phyloP scores from a whole-genome alignment of 78 protist genomes.

The Pigoraptor vietnamica region DNA sequence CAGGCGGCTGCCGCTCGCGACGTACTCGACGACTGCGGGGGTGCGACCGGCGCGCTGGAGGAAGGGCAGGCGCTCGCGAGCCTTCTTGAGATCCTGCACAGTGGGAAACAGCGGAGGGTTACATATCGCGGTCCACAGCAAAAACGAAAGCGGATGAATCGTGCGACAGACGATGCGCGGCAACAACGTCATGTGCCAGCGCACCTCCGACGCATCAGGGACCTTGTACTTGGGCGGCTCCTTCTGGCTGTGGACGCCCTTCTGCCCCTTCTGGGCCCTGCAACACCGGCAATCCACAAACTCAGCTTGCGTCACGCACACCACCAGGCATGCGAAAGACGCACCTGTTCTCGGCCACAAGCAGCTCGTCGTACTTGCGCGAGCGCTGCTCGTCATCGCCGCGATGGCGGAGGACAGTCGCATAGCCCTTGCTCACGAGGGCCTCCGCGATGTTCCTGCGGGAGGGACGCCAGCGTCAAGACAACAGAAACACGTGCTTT shows the following conservation, averaged over 20 bases:
- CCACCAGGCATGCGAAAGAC: too few relatives aligned
- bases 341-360: constrained; percentile 18
- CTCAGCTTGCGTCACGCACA: too few relatives aligned
- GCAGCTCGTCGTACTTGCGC: constrained; percentile 20
- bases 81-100: not conserved
- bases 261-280: constrained; percentile 26
- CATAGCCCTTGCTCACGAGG: constrained; percentile 33
- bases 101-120: not conserved
- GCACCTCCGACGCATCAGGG: not conserved
- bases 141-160: too few relatives aligned
- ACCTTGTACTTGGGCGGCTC: not conserved
- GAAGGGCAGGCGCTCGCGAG: constrained; percentile 13
- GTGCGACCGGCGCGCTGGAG: constrained; percentile 14
- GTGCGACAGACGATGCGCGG: not conserved
- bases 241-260: constrained; percentile 13
- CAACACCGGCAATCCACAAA: not conserved
- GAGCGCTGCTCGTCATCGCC: constrained; percentile 32
- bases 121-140: too few relatives aligned
- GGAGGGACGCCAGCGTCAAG: not conserved
- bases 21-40: constrained; percentile 26
- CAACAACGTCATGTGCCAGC: not conserved
- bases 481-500: not conserved
- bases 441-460: constrained; percentile 35
- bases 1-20: constrained; percentile 30
- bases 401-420: constrained; percentile 9